phyloP scores from a whole-genome alignment of 2,329 filamentous ascomycete genomes.

The Aspergillus brasiliensis region DNA sequence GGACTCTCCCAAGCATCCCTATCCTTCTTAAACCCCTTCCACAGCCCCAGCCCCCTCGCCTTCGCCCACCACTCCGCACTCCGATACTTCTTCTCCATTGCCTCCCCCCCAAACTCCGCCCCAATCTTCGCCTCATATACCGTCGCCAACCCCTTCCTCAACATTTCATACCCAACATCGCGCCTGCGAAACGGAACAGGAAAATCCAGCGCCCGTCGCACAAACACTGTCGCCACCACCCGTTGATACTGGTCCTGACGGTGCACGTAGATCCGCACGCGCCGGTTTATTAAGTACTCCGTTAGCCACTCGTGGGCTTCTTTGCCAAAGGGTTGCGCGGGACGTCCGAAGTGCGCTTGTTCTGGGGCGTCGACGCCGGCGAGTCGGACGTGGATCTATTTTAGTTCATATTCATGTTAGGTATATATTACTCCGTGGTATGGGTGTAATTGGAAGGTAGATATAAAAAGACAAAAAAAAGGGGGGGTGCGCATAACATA shows the following conservation, averaged over 20 bases:
- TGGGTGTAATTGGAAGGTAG: no score
- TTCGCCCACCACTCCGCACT: slow-evolving; percentile 60
- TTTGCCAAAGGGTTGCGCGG: slow-evolving; percentile 78
- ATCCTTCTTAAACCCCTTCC: slow-evolving; percentile 59
- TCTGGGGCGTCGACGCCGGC: slow-evolving; percentile 95
- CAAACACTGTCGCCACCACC: slow-evolving; percentile 81
- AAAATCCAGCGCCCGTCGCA: slow-evolving; percentile 56
- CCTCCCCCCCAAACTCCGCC: slow-evolving; percentile 78
- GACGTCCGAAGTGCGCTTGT: slow-evolving; percentile 84
- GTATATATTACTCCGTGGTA: no score
- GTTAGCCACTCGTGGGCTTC: slow-evolving; percentile 85
- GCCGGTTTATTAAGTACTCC: slow-evolving; percentile 67
- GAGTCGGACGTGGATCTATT: slow-evolving; percentile 77
- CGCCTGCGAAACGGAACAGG: slow-evolving; percentile 57
- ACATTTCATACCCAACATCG: slow-evolving; percentile 88
- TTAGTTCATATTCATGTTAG: no score
- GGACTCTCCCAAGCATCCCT: slow-evolving; percentile 72
- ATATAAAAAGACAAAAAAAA: no score
- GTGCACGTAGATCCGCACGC: slow-evolving; percentile 81
- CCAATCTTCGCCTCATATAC: slow-evolving; percentile 92
- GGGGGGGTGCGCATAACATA: slow-evolving; percentile 40
- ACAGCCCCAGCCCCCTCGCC: slow-evolving; percentile 69
- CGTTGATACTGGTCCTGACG: slow-evolving; percentile 89
- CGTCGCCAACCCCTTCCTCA: slow-evolving; percentile 80
- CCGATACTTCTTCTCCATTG: slow-evolving; percentile 52